phyloP scores from a whole-genome alignment of 148 eudicot genomes.

The Persicaria tinctoria region DNA sequence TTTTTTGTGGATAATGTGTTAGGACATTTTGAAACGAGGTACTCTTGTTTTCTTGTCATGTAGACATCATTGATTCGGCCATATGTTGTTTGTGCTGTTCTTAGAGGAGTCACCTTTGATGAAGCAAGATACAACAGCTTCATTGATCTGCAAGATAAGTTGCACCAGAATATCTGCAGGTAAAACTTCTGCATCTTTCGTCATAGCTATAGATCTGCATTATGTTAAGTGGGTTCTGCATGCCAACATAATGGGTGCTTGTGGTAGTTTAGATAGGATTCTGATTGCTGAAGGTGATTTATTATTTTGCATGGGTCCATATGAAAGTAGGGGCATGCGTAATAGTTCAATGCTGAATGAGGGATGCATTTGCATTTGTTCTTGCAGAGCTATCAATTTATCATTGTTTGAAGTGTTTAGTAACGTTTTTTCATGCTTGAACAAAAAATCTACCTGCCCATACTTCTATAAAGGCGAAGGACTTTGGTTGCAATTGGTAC shows the following conservation, averaged over 20 bases:
- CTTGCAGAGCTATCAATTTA: no score
- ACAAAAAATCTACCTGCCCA: neutral
- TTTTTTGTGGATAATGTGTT: neutral
- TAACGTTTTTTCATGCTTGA: no score
- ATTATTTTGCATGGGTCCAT: no score
- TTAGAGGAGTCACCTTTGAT: conserved; percentile 78
- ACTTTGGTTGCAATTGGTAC: conserved; percentile 99
- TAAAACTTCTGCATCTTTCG: conserved; percentile 19
- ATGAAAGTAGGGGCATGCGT: no score
- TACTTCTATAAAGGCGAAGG: conserved; percentile 51
- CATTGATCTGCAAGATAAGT: conserved; percentile 93
- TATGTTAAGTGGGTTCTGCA: neutral
- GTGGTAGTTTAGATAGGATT: neutral
- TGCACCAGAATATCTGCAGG: conserved; percentile 99
- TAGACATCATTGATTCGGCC: conserved; percentile 82
- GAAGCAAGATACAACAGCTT: conserved; percentile 94
- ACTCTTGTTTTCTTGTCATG: conserved; percentile 16
- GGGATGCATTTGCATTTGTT: no score
- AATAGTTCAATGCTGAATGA: no score
- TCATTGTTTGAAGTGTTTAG: no score
- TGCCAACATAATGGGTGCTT: neutral
- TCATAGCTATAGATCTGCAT: neutral
- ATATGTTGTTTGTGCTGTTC: conserved; percentile 89
- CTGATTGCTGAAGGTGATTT: neutral
- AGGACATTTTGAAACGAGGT: neutral